Base-by-base conservation (phyloP, 768 basidiomycete species). In the Auriculariales sp. region DNA sequence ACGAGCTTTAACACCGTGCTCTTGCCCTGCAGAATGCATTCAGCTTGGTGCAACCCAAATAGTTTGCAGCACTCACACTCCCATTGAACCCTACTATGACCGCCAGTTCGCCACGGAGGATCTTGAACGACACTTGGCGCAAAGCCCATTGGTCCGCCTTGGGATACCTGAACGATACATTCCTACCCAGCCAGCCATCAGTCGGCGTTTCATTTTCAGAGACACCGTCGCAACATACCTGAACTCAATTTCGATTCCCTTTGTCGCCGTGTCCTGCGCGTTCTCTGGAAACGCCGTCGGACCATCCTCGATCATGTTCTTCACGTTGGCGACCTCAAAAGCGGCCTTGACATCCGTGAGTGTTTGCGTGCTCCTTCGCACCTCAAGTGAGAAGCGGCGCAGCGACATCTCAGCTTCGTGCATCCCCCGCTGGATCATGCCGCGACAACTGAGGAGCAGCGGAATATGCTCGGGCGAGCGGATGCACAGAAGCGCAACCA, bases 1-100 rank as follows among this genome's bases (percentile, higher is more conserved):
- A 82, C 72, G 39, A 89, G 68, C 59, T 88, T 89, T 33, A 89
- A 65, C 44, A 88, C 75, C 1, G 86, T 88, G 58, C 81, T 83
- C 65, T 89, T 89, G 2, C 80, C 54, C 53, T 14, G 19, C 22
- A 19, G 6, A 51, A 28, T 46, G 14, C 4, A 27, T n/a, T n/a
- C n/a, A n/a, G n/a, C n/a, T n/a, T n/a, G n/a, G n/a, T n/a, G n/a
- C n/a, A n/a, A n/a, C n/a, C n/a, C n/a, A n/a, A n/a, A n/a, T n/a
- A n/a, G n/a, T n/a, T n/a, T n/a, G n/a, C n/a, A n/a, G n/a, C n/a
- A n/a, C n/a, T n/a, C n/a, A n/a, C n/a, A n/a, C n/a, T n/a, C n/a
- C 77, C 77, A 53, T 79, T 80, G 2, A 62, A 62, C 25, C 78
- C 77, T 5, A 80, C 77, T n/a, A 80, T 63, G 29, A 78, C 71